Conservation (phyloP, 352 stramenopile genomes). For the Lagenidium giganteum region DNA sequence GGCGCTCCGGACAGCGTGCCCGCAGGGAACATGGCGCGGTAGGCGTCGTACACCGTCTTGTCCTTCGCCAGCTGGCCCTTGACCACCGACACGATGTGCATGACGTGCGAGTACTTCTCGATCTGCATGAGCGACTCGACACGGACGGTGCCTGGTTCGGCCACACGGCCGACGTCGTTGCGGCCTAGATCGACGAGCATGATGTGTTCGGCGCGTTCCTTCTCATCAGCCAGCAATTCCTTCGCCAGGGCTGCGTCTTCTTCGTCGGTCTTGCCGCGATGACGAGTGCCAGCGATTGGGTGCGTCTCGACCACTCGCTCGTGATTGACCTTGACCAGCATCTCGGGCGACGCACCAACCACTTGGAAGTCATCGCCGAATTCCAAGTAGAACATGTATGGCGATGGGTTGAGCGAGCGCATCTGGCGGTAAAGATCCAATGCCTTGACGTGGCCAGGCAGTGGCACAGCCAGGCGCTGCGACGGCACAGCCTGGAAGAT, state of each 20-base stretch:
- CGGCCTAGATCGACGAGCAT: constrained; percentile 90
- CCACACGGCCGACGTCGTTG: constrained; percentile 87
- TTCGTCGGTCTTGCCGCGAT: constrained; percentile 76
- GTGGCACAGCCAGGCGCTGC: constrained; percentile 65
- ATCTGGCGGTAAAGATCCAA: constrained; percentile 88
- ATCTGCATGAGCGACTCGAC: constrained; percentile 88
- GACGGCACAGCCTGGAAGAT: constrained; percentile 89
- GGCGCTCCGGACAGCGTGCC: constrained; percentile 85
- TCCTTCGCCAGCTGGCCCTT: constrained; percentile 76
- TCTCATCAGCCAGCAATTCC: constrained; percentile 82
- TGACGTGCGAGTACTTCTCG: constrained; percentile 90
- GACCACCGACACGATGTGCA: constrained; percentile 89
- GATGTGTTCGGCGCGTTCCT: constrained; percentile 90
- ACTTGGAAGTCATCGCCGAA: constrained; percentile 83
- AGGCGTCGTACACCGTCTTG: constrained; percentile 86
- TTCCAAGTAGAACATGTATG: constrained; percentile 90
- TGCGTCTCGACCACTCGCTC: constrained; percentile 83
- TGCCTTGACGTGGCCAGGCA: constrained; percentile 58
- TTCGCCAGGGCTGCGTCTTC: constrained; percentile 78
- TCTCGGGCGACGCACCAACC: constrained; percentile 83
- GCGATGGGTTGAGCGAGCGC: constrained; percentile 84
- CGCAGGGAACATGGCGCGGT: constrained; percentile 84
- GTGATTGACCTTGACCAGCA: constrained; percentile 87
- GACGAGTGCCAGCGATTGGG: constrained; percentile 85
- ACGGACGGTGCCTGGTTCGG: constrained; percentile 69